These are phyloP conservation scores for Penicillium malachiteum DNA, from an alignment of 495 filamentous ascomycete genomes.

Conservation along the genomic window DNA sequence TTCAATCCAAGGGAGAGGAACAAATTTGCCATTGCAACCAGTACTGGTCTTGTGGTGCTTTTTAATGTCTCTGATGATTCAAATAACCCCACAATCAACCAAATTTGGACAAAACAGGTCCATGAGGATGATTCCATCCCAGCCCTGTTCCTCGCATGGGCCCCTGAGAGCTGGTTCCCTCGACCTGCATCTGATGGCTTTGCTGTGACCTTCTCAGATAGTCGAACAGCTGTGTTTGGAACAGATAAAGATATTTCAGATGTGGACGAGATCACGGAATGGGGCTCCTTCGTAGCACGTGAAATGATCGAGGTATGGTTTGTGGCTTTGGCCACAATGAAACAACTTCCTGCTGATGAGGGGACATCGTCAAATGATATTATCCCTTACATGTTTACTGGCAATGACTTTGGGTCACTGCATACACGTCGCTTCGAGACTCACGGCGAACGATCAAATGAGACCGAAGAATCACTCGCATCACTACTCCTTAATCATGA, in stretches of 20 bases:
- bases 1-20: conserved; percentile 62
- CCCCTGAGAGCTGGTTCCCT: conserved; percentile 50
- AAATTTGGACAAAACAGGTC: conserved; percentile 37
- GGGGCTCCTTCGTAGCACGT: conserved; percentile 31
- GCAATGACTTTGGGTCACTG: conserved; percentile 36
- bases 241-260: conserved; percentile 20
- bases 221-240: conserved; percentile 53
- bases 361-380: background rate
- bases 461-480: conserved; percentile 18
- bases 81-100: conserved; percentile 21
- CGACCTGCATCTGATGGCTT: conserved; percentile 41
- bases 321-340: conserved; percentile 33
- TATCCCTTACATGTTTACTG: conserved; percentile 38
- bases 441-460: conserved; percentile 12
- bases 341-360: background rate
- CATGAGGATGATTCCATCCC: conserved; percentile 55
- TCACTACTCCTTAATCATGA: conserved; percentile 27
- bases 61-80: conserved; percentile 44
- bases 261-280: conserved; percentile 17
- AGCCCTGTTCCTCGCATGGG: conserved; percentile 71
- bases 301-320: conserved; percentile 49
- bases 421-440: conserved; percentile 33
- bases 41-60: conserved; percentile 65
- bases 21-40: conserved; percentile 68
- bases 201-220: conserved; percentile 69